Conservation (phyloP, 495 filamentous ascomycete genomes). For the Annulohypoxylon maeteangense region DNA sequence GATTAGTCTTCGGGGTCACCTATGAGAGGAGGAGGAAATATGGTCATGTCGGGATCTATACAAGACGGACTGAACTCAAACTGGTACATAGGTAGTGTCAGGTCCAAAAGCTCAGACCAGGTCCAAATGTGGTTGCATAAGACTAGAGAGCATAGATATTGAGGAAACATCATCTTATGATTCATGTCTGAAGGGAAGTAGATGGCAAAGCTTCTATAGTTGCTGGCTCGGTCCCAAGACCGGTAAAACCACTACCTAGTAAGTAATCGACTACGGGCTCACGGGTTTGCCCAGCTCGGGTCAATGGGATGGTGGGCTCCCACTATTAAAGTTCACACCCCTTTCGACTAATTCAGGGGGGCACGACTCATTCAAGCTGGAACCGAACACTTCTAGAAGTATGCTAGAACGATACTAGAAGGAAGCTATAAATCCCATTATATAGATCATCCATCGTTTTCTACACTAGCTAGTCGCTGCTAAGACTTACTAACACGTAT, state of each 20-base stretch:
- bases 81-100: background rate
- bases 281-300: background rate
- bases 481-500: background rate
- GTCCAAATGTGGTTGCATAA: background rate
- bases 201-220: background rate
- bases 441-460: background rate
- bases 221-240: background rate
- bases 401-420: background rate
- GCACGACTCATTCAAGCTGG: background rate
- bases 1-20: background rate
- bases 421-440: background rate
- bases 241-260: too few relatives aligned
- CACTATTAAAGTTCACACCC: background rate
- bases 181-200: background rate
- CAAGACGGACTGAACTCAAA: conserved; percentile 1
- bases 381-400: background rate
- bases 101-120: background rate
- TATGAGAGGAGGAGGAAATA: background rate
- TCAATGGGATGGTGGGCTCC: background rate
- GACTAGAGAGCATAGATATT: background rate
- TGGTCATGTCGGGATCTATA: conserved; percentile 2
- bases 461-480: background rate
- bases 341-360: background rate
- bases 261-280: background rate
- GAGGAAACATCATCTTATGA: background rate